phyloP scores from a whole-genome alignment of 345 rosid genomes.

The Sonneratia alba region DNA sequence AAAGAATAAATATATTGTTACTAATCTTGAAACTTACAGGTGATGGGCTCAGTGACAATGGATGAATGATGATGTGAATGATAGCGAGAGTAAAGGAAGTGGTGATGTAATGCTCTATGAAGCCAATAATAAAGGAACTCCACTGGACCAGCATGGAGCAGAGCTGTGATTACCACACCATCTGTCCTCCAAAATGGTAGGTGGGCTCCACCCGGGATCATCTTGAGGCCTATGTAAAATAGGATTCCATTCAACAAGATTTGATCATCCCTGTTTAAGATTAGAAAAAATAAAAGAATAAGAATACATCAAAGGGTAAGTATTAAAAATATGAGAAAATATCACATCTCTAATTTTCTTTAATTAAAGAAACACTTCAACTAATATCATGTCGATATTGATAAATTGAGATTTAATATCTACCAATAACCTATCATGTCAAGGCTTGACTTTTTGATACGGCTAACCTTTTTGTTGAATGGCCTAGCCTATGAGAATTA shows the following conservation, averaged over 20 bases:
- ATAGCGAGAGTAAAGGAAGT: conserved; percentile 60
- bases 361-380: too few species aligned
- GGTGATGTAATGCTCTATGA: conserved; percentile 69
- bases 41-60: conserved; percentile 56
- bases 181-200: conserved; percentile 54
- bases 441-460: too few species aligned
- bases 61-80: conserved; percentile 84
- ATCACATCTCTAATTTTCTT: too few species aligned
- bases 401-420: too few species aligned
- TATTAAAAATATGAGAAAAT: too few species aligned
- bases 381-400: too few species aligned
- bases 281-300: too few species aligned
- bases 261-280: conserved; percentile 37
- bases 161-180: conserved; percentile 23
- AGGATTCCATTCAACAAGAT: conserved; percentile 23
- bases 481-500: too few species aligned
- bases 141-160: conserved; percentile 52
- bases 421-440: too few species aligned
- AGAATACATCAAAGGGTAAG: too few species aligned
- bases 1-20: too few species aligned
- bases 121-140: conserved; percentile 76
- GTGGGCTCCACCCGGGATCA: conserved; percentile 9
- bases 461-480: too few species aligned
- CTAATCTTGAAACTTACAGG: conserved; percentile 22
- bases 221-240: conserved; percentile 12